phyloP scores from a whole-genome alignment of 2,329 filamentous ascomycete genomes.

The Exophiala phaeomuriformis region DNA sequence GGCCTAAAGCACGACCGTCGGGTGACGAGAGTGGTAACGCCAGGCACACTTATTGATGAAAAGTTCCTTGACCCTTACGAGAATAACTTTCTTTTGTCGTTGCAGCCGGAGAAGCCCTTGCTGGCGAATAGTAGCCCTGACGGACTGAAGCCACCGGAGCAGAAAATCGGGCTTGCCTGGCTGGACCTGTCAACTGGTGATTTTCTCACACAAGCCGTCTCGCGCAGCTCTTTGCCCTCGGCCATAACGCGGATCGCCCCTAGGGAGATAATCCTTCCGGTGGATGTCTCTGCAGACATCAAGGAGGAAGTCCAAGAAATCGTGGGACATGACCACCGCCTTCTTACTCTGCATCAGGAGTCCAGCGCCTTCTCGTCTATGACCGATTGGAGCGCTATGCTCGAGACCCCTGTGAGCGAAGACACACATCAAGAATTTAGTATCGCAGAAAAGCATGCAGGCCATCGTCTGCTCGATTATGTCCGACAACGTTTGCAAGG shows the following conservation, averaged over 20 bases:
- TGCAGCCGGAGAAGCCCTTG: conserved; percentile 46
- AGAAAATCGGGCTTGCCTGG: conserved; percentile 75
- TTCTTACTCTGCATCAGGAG: conserved; percentile 63
- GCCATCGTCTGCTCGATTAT: conserved; percentile 75
- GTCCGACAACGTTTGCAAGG: conserved; percentile 71
- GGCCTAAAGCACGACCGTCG: conserved; percentile 76
- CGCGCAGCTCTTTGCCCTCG: conserved; percentile 65
- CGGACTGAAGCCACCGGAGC: conserved; percentile 25
- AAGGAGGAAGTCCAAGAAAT: conserved; percentile 58
- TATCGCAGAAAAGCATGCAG: conserved; percentile 63
- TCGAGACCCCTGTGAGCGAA: conserved; percentile 63
- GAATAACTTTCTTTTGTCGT: conserved; percentile 84
- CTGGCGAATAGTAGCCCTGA: conserved; percentile 17
- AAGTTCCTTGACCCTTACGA: conserved; percentile 91
- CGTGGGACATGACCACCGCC: conserved; percentile 66
- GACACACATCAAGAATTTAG: conserved; percentile 54
- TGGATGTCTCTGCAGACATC: conserved; percentile 51
- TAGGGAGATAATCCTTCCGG: conserved; percentile 73
- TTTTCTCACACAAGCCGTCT: conserved; percentile 76
- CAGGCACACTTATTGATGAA: conserved; percentile 93
- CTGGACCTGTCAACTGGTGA: conserved; percentile 90
- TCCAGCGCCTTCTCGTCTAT: conserved; percentile 43
- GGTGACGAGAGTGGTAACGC: conserved; percentile 82
- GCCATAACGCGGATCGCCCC: conserved; percentile 76
- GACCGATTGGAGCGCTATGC: conserved; percentile 64